These are phyloP conservation scores for Corrigiola litoralis DNA, from an alignment of 179 eudicot genomes.

Conservation along the genomic window DNA sequence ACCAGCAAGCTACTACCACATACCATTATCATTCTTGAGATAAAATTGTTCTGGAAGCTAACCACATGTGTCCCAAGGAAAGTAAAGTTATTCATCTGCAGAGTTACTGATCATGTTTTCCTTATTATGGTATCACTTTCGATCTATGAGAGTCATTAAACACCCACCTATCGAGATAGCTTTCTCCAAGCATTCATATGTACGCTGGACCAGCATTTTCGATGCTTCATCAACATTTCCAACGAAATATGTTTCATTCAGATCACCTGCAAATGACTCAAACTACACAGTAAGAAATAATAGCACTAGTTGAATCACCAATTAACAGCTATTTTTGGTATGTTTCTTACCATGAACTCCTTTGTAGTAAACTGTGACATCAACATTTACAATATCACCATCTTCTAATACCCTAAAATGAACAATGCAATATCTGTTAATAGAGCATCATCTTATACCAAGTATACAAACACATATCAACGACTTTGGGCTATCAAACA, in stretches of 20 bases:
- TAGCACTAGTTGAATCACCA: background rate
- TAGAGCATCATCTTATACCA: too few relatives aligned
- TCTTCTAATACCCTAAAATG: slow-evolving; percentile 85
- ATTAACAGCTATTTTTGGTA: background rate
- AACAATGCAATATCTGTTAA: background rate
- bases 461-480: background rate
- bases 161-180: slow-evolving; percentile 82
- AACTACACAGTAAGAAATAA: slow-evolving; percentile 4
- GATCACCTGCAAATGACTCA: slow-evolving; percentile 62
- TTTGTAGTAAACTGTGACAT: slow-evolving; percentile 85
- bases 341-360: slow-evolving; percentile 86
- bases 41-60: too few relatives aligned
- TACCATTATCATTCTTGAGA: too few relatives aligned
- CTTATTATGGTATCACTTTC: too few relatives aligned
- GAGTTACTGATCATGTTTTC: too few relatives aligned
- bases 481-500: background rate
- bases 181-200: slow-evolving; percentile 97
- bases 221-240: slow-evolving; percentile 96
- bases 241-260: slow-evolving; percentile 94
- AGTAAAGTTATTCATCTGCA: too few relatives aligned
- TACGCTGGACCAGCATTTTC: slow-evolving; percentile 66
- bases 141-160: background rate
- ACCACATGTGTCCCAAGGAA: too few relatives aligned
- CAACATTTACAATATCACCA: slow-evolving; percentile 97
- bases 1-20: too few relatives aligned